phyloP scores from a whole-genome alignment of 495 filamentous ascomycete genomes.

The Aspergillus coremiiformis region DNA sequence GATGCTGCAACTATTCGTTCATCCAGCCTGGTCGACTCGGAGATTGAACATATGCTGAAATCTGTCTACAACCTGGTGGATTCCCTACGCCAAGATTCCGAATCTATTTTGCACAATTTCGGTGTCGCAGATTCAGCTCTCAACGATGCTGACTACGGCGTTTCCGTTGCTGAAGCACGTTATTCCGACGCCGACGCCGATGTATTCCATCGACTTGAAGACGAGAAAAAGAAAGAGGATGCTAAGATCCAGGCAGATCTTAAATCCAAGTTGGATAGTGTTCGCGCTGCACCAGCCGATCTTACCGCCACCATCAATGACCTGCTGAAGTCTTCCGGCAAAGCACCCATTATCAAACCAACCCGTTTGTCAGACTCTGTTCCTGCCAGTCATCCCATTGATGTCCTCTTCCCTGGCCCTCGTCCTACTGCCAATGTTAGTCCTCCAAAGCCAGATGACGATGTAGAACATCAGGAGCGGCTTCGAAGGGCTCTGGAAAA shows the following conservation, averaged over 20 bases:
- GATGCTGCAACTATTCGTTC: conserved; percentile 27
- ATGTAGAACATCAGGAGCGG: conserved; percentile 38
- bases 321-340: conserved; percentile 24
- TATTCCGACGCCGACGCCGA: conserved; percentile 38
- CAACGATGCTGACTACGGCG: conserved; percentile 47
- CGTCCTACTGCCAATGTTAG: conserved; percentile 10
- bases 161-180: conserved; percentile 46
- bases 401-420: conserved; percentile 15
- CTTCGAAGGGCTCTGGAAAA: conserved; percentile 42
- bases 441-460: conserved; percentile 16
- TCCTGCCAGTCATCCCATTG: conserved; percentile 11
- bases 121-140: conserved; percentile 42
- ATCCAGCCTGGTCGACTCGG: conserved; percentile 29
- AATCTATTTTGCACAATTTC: conserved; percentile 44
- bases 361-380: conserved; percentile 7
- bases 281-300: conserved; percentile 35
- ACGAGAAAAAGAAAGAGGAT: conserved; percentile 48
- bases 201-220: conserved; percentile 37
- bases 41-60: conserved; percentile 41
- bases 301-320: conserved; percentile 25
- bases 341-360: conserved; percentile 21
- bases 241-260: conserved; percentile 40
- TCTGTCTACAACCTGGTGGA: conserved; percentile 33
- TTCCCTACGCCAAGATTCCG: conserved; percentile 41
- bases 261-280: conserved; percentile 40